Conservation (phyloP, 805 yeast genomes). For the Tetrapisispora pingtungensis region DNA sequence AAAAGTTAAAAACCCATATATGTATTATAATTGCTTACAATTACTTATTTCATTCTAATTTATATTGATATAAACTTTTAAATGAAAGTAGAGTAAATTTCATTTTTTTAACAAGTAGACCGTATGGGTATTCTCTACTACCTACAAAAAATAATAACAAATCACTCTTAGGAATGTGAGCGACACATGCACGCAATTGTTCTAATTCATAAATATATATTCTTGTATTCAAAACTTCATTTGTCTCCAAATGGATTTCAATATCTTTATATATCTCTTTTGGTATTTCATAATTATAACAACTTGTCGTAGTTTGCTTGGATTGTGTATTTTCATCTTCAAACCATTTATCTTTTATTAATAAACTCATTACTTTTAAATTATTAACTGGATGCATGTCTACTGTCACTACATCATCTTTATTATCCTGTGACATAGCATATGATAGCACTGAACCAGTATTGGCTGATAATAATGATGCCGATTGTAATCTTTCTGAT, state of each 20-base stretch:
- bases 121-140: slow-evolving; percentile 21
- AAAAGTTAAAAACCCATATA: too few species aligned
- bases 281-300: slow-evolving; percentile 9
- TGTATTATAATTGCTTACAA: too few species aligned
- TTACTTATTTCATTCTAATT: slow-evolving; percentile 8
- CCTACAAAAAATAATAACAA: slow-evolving; percentile 22
- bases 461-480: slow-evolving; percentile 16
- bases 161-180: slow-evolving; percentile 24
- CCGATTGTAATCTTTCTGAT: slow-evolving; percentile 17
- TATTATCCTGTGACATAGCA: slow-evolving; percentile 9
- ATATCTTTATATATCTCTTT: neutral
- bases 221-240: slow-evolving; percentile 9
- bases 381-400: slow-evolving; percentile 16
- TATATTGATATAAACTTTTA: slow-evolving; percentile 19
- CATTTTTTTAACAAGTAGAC: slow-evolving; percentile 25
- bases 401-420: neutral
- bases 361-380: slow-evolving; percentile 26
- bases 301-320: slow-evolving; percentile 9
- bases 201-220: slow-evolving; percentile 28
- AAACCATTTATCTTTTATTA: slow-evolving; percentile 27
- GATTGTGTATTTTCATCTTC: slow-evolving; percentile 18
- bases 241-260: neutral
- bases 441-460: slow-evolving; percentile 27
- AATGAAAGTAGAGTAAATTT: slow-evolving; percentile 18
- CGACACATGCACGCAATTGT: slow-evolving; percentile 24